Evolutionary conservation across 768 basidiomycete genomes (phyloP), one percentile per base, ranked within the genome.

Genomic region (Leucosporidium scottii): DNA sequence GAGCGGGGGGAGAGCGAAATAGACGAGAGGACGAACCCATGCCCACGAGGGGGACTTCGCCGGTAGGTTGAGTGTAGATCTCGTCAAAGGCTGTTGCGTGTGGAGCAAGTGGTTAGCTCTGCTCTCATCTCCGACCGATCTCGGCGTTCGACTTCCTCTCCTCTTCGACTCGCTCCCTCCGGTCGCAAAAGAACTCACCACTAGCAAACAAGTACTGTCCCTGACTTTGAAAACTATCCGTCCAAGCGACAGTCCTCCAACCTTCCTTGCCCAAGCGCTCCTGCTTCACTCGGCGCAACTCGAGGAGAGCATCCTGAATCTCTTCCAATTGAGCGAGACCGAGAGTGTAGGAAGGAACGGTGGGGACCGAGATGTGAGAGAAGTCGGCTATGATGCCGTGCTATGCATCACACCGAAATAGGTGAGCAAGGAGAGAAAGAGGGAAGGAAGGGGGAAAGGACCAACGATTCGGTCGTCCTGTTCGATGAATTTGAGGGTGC

Each of bases 371-470:
- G 6, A 71, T 69, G 25, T 64, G 59, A 7, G 70, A 74, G 51
- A 76, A 76, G 68, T 76, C 75, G 53, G 75, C 75, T 25, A 76
- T 64, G 64, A 76, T 71, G 48, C 75, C 75, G 47, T 67, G 68
- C 75, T 74, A 59, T 17, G n/a, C n/a, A n/a, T 15, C 1, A 25
- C 57, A 28, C 9, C 13, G 39, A 51, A 17, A 1, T 3, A 30
- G 9, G 3, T 55, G 34, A n/a, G 18, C 44, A 48, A 20, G 9
- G 9, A 3, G 39, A 4, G 31, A 6, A 53, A 3, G 49, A 61
- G 15, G 2, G 18, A 1, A 20, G 30, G 4, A 47, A 27, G 18
- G 15, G 1, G 21, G 2, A 25, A 23, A 20, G 15, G 4, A 66
- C 72, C 13, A 28, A 74, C 74, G 44, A 76, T 67, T 13, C 75